Evolutionary conservation across 495 filamentous ascomycete species (phyloP), one percentile per base, ranked within the genome.

Genomic region (Chaetomium fimeti): DNA sequence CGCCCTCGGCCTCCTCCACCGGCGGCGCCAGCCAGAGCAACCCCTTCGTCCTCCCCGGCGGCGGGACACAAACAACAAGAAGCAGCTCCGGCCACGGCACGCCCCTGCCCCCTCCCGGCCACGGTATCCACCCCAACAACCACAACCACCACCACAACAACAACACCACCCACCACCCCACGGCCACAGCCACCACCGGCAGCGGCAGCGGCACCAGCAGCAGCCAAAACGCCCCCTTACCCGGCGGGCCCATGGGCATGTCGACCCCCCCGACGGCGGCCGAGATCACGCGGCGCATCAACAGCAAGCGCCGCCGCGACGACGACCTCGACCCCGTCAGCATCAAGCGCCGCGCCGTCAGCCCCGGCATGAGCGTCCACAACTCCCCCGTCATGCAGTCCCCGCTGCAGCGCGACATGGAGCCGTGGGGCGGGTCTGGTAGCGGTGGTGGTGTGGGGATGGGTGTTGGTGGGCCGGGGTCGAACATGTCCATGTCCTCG

Each of bases 261-360:
- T 40, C 38, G 16, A 20, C 67, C 29, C 74, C 71, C 4, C 82
- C 82, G 20, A 85, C 74, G 3, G 84, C 87, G 16, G 85, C 83
- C 1, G 91, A 92, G 56, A 86, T 92, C 40, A 85, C 86, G 9
- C 82, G 87, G 61, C 81, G 83, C 66, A 83, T 85, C 54, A 85
- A 86, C 72, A 87, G 81, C 72, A 96, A 96, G 72, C 87, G 93
- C 20, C 83, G 91, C 47, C 84, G 91, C 36, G 94, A 97, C 63
- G 94, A 98, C 71, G 91, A 96, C 66, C 90, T 96, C 63, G 93
- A 98, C 72, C 87, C 90, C 9, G 86, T 88, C 16, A 88, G 89
- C 61, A 90, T 99, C 79, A 99, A 99, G 76, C 85, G 94, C 22
- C 85, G 94, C 38, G 94, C 94, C 15, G 94, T 99, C 3, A 94